Conservation (phyloP, 2,329 filamentous ascomycete species). For the Shiraia sp. region DNA sequence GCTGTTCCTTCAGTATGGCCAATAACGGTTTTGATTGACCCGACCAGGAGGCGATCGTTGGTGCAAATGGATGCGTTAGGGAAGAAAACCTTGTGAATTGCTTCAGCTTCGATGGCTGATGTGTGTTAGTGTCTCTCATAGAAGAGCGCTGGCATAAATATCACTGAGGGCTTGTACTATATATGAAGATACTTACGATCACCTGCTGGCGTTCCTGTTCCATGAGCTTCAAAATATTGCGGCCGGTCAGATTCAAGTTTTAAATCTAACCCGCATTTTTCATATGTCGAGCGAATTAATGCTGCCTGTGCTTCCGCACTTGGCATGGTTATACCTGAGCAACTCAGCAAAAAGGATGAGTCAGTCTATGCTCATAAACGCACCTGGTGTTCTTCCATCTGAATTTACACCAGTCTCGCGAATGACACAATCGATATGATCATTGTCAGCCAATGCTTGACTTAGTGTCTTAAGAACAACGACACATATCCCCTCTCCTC, state of each 20-base stretch:
- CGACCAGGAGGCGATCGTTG: constrained; percentile 24
- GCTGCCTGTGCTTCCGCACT: constrained; percentile 40
- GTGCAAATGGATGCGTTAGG: too few relatives aligned
- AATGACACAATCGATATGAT: constrained; percentile 52
- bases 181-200: too few relatives aligned
- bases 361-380: too few relatives aligned
- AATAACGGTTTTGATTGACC: constrained; percentile 44
- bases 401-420: constrained; percentile 44
- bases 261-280: constrained; percentile 37
- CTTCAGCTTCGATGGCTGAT: too few relatives aligned
- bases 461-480: constrained; percentile 60
- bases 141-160: too few relatives aligned
- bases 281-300: constrained; percentile 44
- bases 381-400: constrained; percentile 59
- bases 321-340: constrained; percentile 45
- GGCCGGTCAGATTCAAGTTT: constrained; percentile 28
- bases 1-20: constrained; percentile 49
- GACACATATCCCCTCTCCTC: constrained; percentile 48
- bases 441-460: constrained; percentile 23
- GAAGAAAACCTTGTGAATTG: too few relatives aligned
- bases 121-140: too few relatives aligned
- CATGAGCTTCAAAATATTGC: constrained; percentile 28
- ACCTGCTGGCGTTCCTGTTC: constrained; percentile 27
- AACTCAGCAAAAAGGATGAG: too few relatives aligned
- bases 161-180: too few relatives aligned